Evolutionary conservation across 2,329 filamentous ascomycete genomes (phyloP).

Genomic region (Botrytis pseudocinerea): DNA sequence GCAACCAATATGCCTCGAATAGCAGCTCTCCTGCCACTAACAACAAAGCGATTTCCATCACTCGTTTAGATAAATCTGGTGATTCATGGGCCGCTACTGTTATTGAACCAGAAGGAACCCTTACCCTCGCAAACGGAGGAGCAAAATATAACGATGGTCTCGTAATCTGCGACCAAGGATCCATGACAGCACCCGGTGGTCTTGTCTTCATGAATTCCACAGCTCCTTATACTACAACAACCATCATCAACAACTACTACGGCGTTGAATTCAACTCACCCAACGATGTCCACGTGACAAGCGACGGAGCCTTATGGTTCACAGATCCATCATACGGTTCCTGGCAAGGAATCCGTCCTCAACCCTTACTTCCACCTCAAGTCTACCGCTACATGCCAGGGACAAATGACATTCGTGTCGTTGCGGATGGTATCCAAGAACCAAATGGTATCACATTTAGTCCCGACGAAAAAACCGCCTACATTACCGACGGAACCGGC

Average conservation of each 20-base stretch:
- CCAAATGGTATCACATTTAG: slow-evolving; percentile 61
- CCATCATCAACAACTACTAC: slow-evolving; percentile 60
- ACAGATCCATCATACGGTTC: slow-evolving; percentile 62
- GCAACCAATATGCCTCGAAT: slow-evolving; percentile 42
- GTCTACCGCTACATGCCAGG: slow-evolving; percentile 56
- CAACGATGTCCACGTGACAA: slow-evolving; percentile 57
- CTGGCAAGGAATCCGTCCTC: slow-evolving; percentile 56
- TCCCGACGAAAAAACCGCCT: slow-evolving; percentile 52
- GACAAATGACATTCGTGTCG: slow-evolving; percentile 54
- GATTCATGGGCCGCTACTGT: slow-evolving; percentile 41
- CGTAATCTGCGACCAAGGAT: slow-evolving; percentile 31
- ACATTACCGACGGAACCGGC: slow-evolving; percentile 53
- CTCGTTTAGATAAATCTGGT: slow-evolving; percentile 46
- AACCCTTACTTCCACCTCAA: slow-evolving; percentile 55
- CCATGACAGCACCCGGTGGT: slow-evolving; percentile 25
- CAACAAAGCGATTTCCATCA: slow-evolving; percentile 26
- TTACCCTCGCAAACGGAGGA: slow-evolving; percentile 30
- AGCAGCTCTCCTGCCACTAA: slow-evolving; percentile 37
- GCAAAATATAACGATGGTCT: slow-evolving; percentile 29
- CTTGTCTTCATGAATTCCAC: slow-evolving; percentile 27
- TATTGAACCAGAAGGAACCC: slow-evolving; percentile 14
- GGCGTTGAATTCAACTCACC: slow-evolving; percentile 59
- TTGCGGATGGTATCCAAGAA: slow-evolving; percentile 56
- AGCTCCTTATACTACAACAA: slow-evolving; percentile 35
- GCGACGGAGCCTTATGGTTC: slow-evolving; percentile 59